phyloP scores from a whole-genome alignment of 768 basidiomycete genomes.

The Mycena venus region DNA sequence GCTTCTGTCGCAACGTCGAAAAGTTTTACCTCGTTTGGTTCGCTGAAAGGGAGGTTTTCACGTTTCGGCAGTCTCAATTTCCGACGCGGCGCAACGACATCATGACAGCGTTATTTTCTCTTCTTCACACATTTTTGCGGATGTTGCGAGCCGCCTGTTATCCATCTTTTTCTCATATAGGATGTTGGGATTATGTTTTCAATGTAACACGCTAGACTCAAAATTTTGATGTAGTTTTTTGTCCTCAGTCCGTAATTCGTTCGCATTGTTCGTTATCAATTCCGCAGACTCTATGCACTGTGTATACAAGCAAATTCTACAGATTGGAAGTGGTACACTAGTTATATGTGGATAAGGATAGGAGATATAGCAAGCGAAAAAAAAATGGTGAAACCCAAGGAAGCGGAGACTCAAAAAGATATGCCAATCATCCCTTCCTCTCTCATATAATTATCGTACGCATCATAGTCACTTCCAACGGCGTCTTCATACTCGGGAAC shows the following conservation, averaged over 20 bases:
- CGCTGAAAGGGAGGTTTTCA: constrained; percentile 80
- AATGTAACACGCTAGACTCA: constrained; percentile 21
- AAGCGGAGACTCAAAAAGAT: constrained; percentile 9
- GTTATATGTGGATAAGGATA: constrained; percentile 11
- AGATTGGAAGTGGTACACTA: constrained; percentile 20
- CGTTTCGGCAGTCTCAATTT: constrained; percentile 83
- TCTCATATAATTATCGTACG: constrained; percentile 14
- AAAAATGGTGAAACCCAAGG: neutral
- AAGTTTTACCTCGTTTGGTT: constrained; percentile 68
- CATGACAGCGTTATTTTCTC: too few species aligned
- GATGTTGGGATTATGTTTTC: constrained; percentile 22
- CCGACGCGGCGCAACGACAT: constrained; percentile 54
- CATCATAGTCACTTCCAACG: constrained; percentile 7
- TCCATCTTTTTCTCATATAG: constrained; percentile 32
- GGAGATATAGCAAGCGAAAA: neutral
- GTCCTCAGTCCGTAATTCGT: neutral
- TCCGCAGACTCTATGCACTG: constrained; percentile 15
- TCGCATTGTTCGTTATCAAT: constrained; percentile 13
- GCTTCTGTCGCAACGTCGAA: constrained; percentile 75
- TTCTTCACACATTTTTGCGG: too few species aligned
- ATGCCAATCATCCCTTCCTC: constrained; percentile 23
- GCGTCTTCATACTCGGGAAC: constrained; percentile 24
- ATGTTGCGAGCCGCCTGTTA: too few species aligned
- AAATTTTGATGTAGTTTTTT: constrained; percentile 25
- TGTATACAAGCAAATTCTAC: constrained; percentile 22